phyloP scores from a whole-genome alignment of 225 moss, liverwort and hornwort genomes.

The Ulota crispa region DNA sequence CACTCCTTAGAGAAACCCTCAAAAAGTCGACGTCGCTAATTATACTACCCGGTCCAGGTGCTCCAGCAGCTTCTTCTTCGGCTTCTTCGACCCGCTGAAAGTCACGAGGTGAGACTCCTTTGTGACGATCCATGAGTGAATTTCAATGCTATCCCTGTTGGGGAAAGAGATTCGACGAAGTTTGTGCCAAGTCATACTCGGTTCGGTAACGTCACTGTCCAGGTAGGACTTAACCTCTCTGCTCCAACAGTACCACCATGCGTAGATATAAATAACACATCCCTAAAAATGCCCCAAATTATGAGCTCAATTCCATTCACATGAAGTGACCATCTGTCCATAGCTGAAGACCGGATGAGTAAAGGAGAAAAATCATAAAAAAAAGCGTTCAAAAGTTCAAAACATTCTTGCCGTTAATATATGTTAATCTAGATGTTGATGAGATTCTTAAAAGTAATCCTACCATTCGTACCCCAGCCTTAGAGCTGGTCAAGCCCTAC shows the following conservation, averaged over 20 bases:
- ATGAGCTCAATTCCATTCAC: neutral
- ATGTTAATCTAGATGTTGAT: neutral
- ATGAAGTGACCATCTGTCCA: neutral
- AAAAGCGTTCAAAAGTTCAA: neutral
- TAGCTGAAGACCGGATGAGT: neutral
- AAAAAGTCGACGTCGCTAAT: conserved; percentile 11
- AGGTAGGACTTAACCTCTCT: neutral
- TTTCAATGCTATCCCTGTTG: neutral
- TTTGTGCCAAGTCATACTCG: conserved; percentile 30
- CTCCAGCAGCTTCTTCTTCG: neutral
- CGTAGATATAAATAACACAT: neutral
- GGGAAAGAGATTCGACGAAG: conserved; percentile 7
- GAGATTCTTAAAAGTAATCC: neutral
- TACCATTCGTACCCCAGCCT: neutral
- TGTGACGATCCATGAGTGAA: conserved; percentile 23
- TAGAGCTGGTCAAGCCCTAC: neutral
- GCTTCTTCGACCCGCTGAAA: conserved; percentile 14
- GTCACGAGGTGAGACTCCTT: neutral
- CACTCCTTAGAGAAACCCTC: conserved; percentile 9
- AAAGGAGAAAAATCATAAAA: neutral
- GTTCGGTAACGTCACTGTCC: conserved; percentile 4
- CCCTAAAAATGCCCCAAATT: neutral
- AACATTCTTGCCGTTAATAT: neutral
- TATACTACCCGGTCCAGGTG: neutral
- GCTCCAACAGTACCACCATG: conserved; percentile 6